phyloP scores from a whole-genome alignment of 208 protist species.

The Leishmania martiniquensis region DNA sequence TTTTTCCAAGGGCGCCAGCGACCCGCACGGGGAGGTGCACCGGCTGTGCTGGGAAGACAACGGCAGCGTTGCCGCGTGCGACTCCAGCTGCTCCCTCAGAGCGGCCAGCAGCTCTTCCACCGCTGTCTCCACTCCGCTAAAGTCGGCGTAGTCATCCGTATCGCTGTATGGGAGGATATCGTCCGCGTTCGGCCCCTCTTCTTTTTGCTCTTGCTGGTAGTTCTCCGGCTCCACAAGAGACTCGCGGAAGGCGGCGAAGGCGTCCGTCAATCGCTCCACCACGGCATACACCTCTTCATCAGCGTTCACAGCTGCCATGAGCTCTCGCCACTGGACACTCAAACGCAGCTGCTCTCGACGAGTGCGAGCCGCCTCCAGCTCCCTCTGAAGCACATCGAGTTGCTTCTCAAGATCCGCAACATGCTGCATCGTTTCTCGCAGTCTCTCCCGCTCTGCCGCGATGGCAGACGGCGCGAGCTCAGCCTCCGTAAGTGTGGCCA shows the following conservation, averaged over 20 bases:
- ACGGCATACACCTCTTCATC: constrained; percentile 24
- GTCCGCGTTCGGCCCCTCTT: constrained; percentile 13
- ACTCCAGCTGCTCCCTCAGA: constrained; percentile 31
- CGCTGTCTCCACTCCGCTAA: constrained; percentile 50
- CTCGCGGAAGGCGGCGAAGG: constrained; percentile 44
- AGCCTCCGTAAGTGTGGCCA: constrained; percentile 26
- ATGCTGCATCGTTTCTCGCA: constrained; percentile 63
- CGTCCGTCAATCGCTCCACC: constrained; percentile 54
- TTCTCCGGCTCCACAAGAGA: constrained; percentile 49
- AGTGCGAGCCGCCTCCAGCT: constrained; percentile 66
- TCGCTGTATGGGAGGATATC: constrained; percentile 56
- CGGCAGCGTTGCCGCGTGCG: neutral
- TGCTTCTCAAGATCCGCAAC: constrained; percentile 86
- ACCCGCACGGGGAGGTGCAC: neutral
- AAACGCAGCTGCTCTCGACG: constrained; percentile 56
- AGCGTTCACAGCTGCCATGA: constrained; percentile 71
- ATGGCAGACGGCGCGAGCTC: constrained; percentile 59
- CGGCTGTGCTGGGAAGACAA: neutral
- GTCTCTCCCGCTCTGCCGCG: constrained; percentile 33
- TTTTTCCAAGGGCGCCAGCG: neutral
- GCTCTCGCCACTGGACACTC: constrained; percentile 83
- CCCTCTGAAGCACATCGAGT: constrained; percentile 50
- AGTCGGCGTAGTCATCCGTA: constrained; percentile 84
- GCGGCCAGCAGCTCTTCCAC: constrained; percentile 54
- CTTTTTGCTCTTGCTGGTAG: constrained; percentile 40